These are phyloP conservation scores for Castanea crenata DNA, from an alignment of 306 rosid genomes.

Conservation along the genomic window DNA sequence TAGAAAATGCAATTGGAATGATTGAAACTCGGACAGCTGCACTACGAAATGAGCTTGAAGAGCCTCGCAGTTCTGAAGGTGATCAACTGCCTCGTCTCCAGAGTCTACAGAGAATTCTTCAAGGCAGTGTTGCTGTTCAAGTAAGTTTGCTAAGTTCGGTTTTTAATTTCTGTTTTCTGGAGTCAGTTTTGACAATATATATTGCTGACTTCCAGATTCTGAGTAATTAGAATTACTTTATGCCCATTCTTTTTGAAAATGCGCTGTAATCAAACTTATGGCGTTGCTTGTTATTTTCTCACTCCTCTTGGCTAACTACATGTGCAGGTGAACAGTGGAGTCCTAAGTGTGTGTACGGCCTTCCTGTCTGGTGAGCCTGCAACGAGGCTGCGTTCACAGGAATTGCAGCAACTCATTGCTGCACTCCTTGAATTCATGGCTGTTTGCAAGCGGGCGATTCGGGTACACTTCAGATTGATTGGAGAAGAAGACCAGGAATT, in stretches of 20 bases:
- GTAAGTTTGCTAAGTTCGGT: slow-evolving; percentile 35
- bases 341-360: slow-evolving; percentile 94
- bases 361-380: slow-evolving; percentile 98
- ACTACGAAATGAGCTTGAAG: slow-evolving; percentile 95
- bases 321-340: slow-evolving; percentile 95
- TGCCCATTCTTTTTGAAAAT: neutral
- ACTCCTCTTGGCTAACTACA: slow-evolving; percentile 2
- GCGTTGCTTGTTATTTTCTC: neutral
- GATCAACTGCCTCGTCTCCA: slow-evolving; percentile 98
- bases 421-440: slow-evolving; percentile 99
- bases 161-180: neutral
- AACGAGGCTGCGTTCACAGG: slow-evolving; percentile 89
- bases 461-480: slow-evolving; percentile 86
- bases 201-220: neutral
- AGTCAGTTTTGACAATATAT: neutral
- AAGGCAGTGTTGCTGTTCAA: slow-evolving; percentile 99
- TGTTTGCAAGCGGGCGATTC: slow-evolving; percentile 95
- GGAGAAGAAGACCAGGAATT: slow-evolving; percentile 99
- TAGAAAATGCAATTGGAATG: slow-evolving; percentile 99
- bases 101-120: slow-evolving; percentile 95
- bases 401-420: slow-evolving; percentile 95
- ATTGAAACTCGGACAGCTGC: slow-evolving; percentile 98
- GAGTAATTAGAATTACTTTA: neutral
- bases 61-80: slow-evolving; percentile 98
- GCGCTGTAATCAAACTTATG: neutral